These are phyloP conservation scores for Citrullus colocynthis DNA, from an alignment of 306 rosid species.

Conservation along the genomic window DNA sequence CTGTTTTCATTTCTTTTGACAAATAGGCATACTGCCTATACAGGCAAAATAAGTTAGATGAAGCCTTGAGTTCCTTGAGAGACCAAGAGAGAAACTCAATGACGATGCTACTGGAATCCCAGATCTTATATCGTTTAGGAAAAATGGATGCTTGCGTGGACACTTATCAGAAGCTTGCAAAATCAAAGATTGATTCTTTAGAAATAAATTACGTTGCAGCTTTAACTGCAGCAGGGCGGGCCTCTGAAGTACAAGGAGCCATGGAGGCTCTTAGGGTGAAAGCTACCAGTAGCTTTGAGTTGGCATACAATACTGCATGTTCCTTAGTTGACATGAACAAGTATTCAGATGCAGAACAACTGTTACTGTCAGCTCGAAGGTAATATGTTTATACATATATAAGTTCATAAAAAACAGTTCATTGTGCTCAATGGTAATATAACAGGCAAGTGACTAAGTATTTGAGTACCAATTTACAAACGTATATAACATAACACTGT, in stretches of 20 bases:
- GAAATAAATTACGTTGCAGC: slow-evolving; percentile 80
- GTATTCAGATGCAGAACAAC: slow-evolving; percentile 79
- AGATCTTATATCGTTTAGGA: slow-evolving; percentile 80
- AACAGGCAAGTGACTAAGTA: background rate
- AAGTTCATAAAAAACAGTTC: background rate
- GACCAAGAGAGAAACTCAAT: slow-evolving; percentile 43
- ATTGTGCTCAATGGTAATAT: background rate
- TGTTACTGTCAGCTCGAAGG: slow-evolving; percentile 77
- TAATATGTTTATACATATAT: slow-evolving; percentile 18
- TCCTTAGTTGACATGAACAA: slow-evolving; percentile 59
- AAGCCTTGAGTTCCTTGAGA: slow-evolving; percentile 59
- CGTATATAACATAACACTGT: background rate
- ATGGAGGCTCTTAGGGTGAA: slow-evolving; percentile 60
- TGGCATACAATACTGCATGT: slow-evolving; percentile 91
- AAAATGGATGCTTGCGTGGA: slow-evolving; percentile 85
- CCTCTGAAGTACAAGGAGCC: slow-evolving; percentile 67
- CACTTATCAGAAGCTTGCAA: slow-evolving; percentile 72
- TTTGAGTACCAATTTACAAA: background rate
- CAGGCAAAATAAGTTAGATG: slow-evolving; percentile 83
- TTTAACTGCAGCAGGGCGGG: slow-evolving; percentile 73
- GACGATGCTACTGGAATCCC: slow-evolving; percentile 69
- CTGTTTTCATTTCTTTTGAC: background rate
- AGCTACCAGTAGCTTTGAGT: slow-evolving; percentile 82
- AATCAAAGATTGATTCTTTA: slow-evolving; percentile 61
- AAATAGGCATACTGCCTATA: slow-evolving; percentile 91